These are phyloP conservation scores for Rhodamnia argentea DNA, from an alignment of 345 rosid genomes.

Conservation along the genomic window DNA sequence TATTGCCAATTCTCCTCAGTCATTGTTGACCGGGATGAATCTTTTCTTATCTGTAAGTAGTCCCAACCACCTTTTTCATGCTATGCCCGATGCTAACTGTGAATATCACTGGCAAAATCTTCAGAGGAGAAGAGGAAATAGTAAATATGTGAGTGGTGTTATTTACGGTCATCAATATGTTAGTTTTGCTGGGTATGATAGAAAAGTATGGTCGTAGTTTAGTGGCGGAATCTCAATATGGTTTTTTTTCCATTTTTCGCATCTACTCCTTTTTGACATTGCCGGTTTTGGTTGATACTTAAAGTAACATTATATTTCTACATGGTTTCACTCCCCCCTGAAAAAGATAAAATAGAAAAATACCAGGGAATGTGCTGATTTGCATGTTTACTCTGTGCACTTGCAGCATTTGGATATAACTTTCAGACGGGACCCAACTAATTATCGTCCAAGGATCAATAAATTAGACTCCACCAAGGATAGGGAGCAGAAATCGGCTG, in stretches of 20 bases:
- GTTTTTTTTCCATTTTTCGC: background rate
- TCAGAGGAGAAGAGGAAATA: background rate
- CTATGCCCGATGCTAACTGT: background rate
- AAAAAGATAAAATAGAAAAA: background rate
- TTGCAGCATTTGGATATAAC: constrained; percentile 88
- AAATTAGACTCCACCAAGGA: constrained; percentile 93
- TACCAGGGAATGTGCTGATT: background rate
- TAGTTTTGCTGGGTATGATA: background rate
- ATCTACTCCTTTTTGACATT: background rate
- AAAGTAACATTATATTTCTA: background rate
- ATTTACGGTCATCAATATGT: background rate
- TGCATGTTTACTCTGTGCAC: background rate
- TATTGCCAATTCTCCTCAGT: constrained; percentile 88
- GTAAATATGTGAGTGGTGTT: background rate
- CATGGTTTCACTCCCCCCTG: background rate
- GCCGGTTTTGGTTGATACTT: background rate
- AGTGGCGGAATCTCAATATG: background rate
- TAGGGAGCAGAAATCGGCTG: constrained; percentile 93
- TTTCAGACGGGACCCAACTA: constrained; percentile 91
- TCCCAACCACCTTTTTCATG: background rate
- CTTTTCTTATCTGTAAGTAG: constrained; percentile 85
- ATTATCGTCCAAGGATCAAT: constrained; percentile 91
- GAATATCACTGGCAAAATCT: background rate
- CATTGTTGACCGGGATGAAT: constrained; percentile 95
- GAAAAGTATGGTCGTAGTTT: background rate